A percentile compares a stretch with the other conserved stretches of the same genome.
These are phyloP conservation scores for Boletus rubroflammeus DNA, from an alignment of 768 basidiomycete species.

Conservation along the genomic window DNA sequence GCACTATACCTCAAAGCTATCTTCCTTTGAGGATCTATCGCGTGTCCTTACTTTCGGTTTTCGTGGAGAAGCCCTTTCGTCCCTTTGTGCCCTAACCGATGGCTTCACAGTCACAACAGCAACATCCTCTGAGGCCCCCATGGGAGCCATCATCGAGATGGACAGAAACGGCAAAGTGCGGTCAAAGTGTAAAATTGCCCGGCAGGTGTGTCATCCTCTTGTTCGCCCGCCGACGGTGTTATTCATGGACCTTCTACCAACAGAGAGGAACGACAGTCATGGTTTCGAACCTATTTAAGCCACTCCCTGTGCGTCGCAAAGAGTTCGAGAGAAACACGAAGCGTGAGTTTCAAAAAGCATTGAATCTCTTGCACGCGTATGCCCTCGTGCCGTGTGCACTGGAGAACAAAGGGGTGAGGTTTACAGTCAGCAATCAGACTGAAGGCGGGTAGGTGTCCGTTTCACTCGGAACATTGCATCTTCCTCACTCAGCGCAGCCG, in stretches of 20 bases:
- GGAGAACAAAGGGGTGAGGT: conserved; percentile 57
- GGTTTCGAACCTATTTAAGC: conserved; percentile 67
- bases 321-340: conserved; percentile 88
- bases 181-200: conserved; percentile 60
- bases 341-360: conserved; percentile 82
- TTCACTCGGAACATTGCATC: background rate
- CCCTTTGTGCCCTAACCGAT: conserved; percentile 82
- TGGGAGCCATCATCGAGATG: conserved; percentile 77
- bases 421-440: conserved; percentile 67
- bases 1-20: conserved; percentile 90
- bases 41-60: conserved; percentile 86
- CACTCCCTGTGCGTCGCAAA: conserved; percentile 87
- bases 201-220: conserved; percentile 52
- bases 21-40: conserved; percentile 68
- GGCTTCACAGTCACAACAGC: conserved; percentile 69
- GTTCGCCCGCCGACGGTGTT: background rate
- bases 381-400: conserved; percentile 76
- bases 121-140: conserved; percentile 65
- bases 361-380: conserved; percentile 82
- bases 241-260: background rate
- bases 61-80: conserved; percentile 92
- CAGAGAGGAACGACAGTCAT: conserved; percentile 86
- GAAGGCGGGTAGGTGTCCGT: conserved; percentile 60
- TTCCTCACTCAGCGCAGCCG: conserved; percentile 36
- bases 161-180: conserved; percentile 60